Conservation (phyloP, 2,329 filamentous ascomycete genomes). For the Neofusicoccum umdonicola region DNA sequence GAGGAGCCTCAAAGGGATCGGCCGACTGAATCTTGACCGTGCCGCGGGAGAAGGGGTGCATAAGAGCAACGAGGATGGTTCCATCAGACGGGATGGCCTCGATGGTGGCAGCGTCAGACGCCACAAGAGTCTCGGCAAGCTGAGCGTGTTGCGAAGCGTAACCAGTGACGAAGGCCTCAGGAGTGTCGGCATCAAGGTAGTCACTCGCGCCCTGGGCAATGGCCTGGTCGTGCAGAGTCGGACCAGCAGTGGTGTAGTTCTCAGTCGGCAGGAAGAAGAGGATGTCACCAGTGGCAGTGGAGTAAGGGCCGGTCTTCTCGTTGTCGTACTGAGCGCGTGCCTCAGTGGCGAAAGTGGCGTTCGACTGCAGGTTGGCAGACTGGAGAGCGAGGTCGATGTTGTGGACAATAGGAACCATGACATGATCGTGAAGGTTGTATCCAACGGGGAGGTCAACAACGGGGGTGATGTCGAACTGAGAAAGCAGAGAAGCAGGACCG, state of each 20-base stretch:
- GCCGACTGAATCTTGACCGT: constrained; percentile 23
- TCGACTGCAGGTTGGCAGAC: not conserved
- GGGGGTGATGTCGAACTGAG: constrained; percentile 21
- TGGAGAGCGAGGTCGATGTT: constrained; percentile 3
- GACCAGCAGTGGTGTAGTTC: not conserved
- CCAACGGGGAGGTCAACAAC: constrained; percentile 26
- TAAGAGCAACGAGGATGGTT: not conserved
- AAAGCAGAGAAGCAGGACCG: constrained; percentile 26
- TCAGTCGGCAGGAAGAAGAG: constrained; percentile 15
- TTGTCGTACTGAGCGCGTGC: constrained; percentile 5
- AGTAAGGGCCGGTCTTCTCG: constrained; percentile 3
- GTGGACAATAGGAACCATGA: constrained; percentile 7
- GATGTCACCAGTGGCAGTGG: not conserved
- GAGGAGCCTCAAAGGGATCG: constrained; percentile 1
- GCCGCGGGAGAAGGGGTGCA: constrained; percentile 26
- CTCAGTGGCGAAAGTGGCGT: not conserved
- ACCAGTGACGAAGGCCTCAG: not conserved
- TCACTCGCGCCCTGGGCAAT: not conserved
- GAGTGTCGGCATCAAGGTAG: not conserved
- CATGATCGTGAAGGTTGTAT: constrained; percentile 18
- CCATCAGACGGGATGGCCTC: constrained; percentile 5
- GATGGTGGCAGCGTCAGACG: constrained; percentile 3
- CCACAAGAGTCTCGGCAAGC: constrained; percentile 4
- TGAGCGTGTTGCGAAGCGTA: constrained; percentile 3
- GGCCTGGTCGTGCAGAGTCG: not conserved